Percentiles rank a stretch among this genome's conserved stretches.
Evolutionary conservation across 2,329 filamentous ascomycete species (phyloP).

Genomic region (Diaporthe capsici): DNA sequence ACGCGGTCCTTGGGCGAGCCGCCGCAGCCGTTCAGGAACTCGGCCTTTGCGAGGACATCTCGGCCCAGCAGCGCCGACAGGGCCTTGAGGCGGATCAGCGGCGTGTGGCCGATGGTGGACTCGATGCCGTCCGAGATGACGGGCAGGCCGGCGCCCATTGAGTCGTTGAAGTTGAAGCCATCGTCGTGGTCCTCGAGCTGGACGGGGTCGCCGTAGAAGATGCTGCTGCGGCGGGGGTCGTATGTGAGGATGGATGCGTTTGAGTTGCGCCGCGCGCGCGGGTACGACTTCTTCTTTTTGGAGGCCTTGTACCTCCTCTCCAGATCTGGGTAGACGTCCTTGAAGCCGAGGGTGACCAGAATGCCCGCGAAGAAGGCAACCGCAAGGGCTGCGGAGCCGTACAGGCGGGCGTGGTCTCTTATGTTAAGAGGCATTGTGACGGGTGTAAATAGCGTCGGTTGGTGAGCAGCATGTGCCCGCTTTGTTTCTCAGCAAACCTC

Average conservation of each 20-base stretch:
- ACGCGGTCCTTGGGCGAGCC: conserved; percentile 96
- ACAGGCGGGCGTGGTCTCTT: conserved; percentile 71
- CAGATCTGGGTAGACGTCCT: conserved; percentile 83
- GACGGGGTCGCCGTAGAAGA: conserved; percentile 63
- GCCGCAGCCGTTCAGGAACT: conserved; percentile 96
- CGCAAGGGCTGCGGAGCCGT: conserved; percentile 75
- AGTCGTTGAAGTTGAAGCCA: conserved; percentile 45
- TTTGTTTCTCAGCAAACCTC: conserved; percentile 9
- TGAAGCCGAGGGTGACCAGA: conserved; percentile 81
- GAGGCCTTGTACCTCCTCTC: conserved; percentile 71
- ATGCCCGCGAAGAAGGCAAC: conserved; percentile 84
- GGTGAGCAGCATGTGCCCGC: neutral
- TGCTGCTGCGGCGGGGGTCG: conserved; percentile 55
- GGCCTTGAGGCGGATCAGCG: conserved; percentile 86
- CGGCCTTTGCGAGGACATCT: conserved; percentile 91
- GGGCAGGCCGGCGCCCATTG: conserved; percentile 44
- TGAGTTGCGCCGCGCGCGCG: conserved; percentile 39
- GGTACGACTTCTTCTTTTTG: conserved; percentile 50
- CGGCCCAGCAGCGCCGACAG: conserved; percentile 90
- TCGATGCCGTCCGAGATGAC: conserved; percentile 84
- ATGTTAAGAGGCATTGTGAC: conserved; percentile 64
- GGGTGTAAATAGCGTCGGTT: conserved; percentile 28
- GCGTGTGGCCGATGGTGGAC: conserved; percentile 93
- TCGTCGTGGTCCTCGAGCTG: conserved; percentile 68
- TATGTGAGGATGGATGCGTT: conserved; percentile 40